Conservation (phyloP, 768 basidiomycete genomes). For the Albatrellus ellisii region DNA sequence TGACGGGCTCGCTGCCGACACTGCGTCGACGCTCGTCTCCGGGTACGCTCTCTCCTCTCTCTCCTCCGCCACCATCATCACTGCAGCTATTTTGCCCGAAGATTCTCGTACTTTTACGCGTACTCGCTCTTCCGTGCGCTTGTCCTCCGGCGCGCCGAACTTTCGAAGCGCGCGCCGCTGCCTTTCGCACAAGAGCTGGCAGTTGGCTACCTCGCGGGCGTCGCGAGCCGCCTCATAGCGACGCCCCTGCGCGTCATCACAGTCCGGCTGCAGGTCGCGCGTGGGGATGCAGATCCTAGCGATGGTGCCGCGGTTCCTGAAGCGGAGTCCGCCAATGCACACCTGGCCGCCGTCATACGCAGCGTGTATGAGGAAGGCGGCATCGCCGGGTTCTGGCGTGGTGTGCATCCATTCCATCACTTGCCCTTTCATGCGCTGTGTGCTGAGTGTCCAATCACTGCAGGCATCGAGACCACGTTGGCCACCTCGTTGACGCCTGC, state of each 20-base stretch:
- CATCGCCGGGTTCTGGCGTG: slow-evolving; percentile 42
- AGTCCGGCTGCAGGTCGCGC: slow-evolving; percentile 35
- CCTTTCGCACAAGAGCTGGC: slow-evolving; percentile 32
- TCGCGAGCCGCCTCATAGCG: slow-evolving; percentile 39
- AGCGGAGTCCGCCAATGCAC: slow-evolving; percentile 15
- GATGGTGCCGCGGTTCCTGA: slow-evolving; percentile 10
- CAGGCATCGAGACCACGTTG: slow-evolving; percentile 38
- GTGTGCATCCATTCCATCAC: slow-evolving; percentile 17
- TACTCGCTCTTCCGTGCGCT: slow-evolving; percentile 36
- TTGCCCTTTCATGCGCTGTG: background rate
- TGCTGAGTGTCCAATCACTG: background rate
- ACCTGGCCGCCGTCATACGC: slow-evolving; percentile 20
- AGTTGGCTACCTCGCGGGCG: slow-evolving; percentile 43
- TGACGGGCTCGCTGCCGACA: slow-evolving; percentile 37
- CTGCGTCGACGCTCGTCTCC: slow-evolving; percentile 38
- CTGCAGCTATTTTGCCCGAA: slow-evolving; percentile 12
- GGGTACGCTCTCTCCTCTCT: slow-evolving; percentile 25
- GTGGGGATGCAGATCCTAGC: slow-evolving; percentile 22
- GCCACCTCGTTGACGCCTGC: slow-evolving; percentile 44
- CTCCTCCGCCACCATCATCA: background rate
- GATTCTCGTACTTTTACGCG: slow-evolving; percentile 49
- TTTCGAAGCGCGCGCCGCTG: slow-evolving; percentile 6
- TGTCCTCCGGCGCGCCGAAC: slow-evolving; percentile 21
- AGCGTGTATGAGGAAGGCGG: slow-evolving; percentile 36
- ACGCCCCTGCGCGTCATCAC: slow-evolving; percentile 46